Base-by-base conservation (phyloP, 2,329 filamentous ascomycete genomes). In the Paracamarosporium sp. region DNA sequence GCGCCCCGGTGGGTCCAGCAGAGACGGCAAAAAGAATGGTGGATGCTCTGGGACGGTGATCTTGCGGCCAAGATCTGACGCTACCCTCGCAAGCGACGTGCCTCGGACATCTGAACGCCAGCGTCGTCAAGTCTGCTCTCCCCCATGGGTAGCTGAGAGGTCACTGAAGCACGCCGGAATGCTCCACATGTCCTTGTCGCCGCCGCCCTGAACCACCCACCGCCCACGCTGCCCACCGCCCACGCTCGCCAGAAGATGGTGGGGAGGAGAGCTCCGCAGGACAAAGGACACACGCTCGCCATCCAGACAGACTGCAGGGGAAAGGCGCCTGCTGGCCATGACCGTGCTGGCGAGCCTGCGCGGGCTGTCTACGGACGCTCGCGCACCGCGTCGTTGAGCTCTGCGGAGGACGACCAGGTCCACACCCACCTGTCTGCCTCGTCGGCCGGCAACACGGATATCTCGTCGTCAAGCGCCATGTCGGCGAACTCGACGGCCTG, bases 401-500 rank as follows among this genome's bases (percentile, higher is more conserved):
- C 68, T 20, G 50, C 50, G 3, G 61, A 65, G 41, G 65, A 65
- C 9, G 67, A 71, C 15, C 62, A 62, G 47, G 53, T 58, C 48
- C 62, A 70, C 52, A 69, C 67, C 13, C 65, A 72, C 50, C 65
- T 70, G 33, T 74, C 71, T 7, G 70, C 71, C 40, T 71, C 70
- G n/a, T 73, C 71, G 6, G 60, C 69, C 5, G 68, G 60, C 17
- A 65, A 68, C 47, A 64, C 64, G 22, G 68, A 70, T 55, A 66
- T 69, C 11, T 63, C 65, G 38, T 62, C 70, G n/a, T 69, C 72
- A 13, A 70, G 70, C 31, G 64, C 41, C 45, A 51, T 70, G 25
- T 74, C 71, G 4, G 70, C 58, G 46, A 56, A 69, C 38, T 76
- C 73, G 54, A 76, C 74, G 12, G 70, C 74, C 51, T 69, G 71